Base-by-base conservation (phyloP, 108 stramenopile species). In the Conticribra guillardii region DNA sequence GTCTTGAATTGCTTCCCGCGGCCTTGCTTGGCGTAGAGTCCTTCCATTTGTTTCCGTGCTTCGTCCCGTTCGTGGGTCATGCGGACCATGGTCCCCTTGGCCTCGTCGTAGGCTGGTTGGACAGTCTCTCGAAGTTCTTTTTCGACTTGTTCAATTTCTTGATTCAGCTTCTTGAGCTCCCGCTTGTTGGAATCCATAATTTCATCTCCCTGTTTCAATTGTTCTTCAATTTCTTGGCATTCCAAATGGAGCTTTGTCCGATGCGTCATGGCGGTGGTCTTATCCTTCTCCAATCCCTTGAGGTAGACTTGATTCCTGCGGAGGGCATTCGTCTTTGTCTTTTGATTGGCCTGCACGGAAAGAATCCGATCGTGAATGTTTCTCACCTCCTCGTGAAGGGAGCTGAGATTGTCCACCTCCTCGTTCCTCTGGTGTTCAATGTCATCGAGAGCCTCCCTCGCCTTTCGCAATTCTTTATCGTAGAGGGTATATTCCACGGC, bases 401-500 rank as follows among this genome's bases (percentile, higher is more conserved):
- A 54, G 21, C 62, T 71, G 32, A 87, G 60, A 29, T 64, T 71
- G 53, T 88, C 82, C 30, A 84, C 58, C 47, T 90, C 88, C 26
- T 88, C 70, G 2, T 68, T 58, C 31, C 96, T 85, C 34, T 82
- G 79, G 53, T 86, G 79, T 69, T 97, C 98, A 19, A 97, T 79
- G 17, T 82, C 76, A 69, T 95, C 91, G 27, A 98, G 73, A 4
- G 73, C 62, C 26, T 82, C 82, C 17, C 92, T 82, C 8, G 95
- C 92, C 64, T 84, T 81, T 17, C 82, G 80, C 21, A 97, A 70
- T 71, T 99, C 98, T 84, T 90, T 96, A 78, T 98, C 96, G 77
- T 98, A 97, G 29, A 99, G 79, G 2, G 97, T 94, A 73, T 96
- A 99, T 74, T 97, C 92, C 28, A 99, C 73, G 22, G 99, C 98